Base-by-base conservation (phyloP, 768 basidiomycete species). In the Austroboletus festivus region DNA sequence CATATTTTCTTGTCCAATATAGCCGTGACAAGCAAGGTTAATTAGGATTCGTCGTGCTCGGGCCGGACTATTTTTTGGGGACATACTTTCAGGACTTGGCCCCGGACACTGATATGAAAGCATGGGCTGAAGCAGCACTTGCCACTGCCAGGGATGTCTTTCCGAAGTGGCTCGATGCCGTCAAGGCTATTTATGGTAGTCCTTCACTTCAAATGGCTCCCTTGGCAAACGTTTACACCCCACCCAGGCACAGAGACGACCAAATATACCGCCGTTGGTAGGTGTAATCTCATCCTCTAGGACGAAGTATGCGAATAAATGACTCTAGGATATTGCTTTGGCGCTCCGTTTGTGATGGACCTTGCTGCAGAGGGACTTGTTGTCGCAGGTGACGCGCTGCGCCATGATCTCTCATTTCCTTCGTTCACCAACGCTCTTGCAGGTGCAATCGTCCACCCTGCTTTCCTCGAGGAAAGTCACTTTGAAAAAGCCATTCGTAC, bases 21-120 rank as follows among this genome's bases (percentile, higher is more conserved):
- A 6, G 28, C 12, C 7, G 5, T 28, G 28, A 28, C 28, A 12
- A 6, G 28, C 15, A 28, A 28, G 9, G 4, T 13, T 15, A 33
- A 26, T 28, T 28, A 84, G 81, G 81, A 0, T 84, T 78, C 58
- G 54, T 73, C 44, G 80, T 84, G 3, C 60, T 83, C 10, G 81
- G 79, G 1, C 70, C 78, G 13, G 83, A 83, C 54, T 83, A 82
- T 58, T 82, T 84, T 64, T 72, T 82, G 38, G 80, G 82, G 18
- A 75, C 79, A 41, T 65, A 75, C 2, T 60, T 81, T 2, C 55
- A 72, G 18, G 53, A 63, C 6, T 71, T 77, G 48, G 62, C 70
- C 9, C 56, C 66, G 4, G 54, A 50, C 19, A 39, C 42, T 13
- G 71, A 80, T 50, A 66, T 67, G 38, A 21, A 44, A 3, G 70